Evolutionary conservation across 2,329 filamentous ascomycete genomes (phyloP), one percentile per base, ranked within the genome.

Genomic region (Fusarium hainanense): DNA sequence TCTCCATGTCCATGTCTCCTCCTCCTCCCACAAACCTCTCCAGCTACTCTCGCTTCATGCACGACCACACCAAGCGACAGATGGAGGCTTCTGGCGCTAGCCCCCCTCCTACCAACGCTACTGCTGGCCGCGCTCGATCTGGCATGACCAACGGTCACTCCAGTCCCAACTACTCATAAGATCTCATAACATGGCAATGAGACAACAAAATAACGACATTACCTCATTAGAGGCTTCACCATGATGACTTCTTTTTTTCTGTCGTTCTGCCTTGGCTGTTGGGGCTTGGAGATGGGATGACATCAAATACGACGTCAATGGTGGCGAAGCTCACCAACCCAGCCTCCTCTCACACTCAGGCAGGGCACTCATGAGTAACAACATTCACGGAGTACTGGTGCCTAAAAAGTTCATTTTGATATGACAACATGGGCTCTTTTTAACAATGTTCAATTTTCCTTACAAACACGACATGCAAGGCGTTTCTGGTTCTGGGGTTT

Each of bases 21-120:
- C 76, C 80, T 71, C 79, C 81, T 54, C 81, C 79, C 13, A 82
- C 82, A 47, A 85, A 84, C 69, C 83, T 87, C 68, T 85, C 84
- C 8, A 86, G 78, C 52, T 91, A 91, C 72, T 81, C 88, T 16
- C 84, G 84, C 63, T 86, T 83, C 59, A 91, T 91, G 86, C 87
- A 88, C 75, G 83, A 86, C 57, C 88, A 91, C 80, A 91, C 89
- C 66, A 89, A 88, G 82, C 82, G 84, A 58, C 89, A 90, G 76
- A 89, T 91, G 87, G 87, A 90, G 66, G 81, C 83, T 6, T 82
- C 83, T 13, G 82, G 85, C 2, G 73, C 75, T 27, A 66, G 63
- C 32, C 60, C 65, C 12, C 47, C 68, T 30, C 54, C 68, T 21
- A 34, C 43, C 43, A 63, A 58, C 44, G 54, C 69, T 46, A 61